These are phyloP conservation scores for Cucumis hystrix DNA, from an alignment of 306 rosid genomes.

Conservation along the genomic window DNA sequence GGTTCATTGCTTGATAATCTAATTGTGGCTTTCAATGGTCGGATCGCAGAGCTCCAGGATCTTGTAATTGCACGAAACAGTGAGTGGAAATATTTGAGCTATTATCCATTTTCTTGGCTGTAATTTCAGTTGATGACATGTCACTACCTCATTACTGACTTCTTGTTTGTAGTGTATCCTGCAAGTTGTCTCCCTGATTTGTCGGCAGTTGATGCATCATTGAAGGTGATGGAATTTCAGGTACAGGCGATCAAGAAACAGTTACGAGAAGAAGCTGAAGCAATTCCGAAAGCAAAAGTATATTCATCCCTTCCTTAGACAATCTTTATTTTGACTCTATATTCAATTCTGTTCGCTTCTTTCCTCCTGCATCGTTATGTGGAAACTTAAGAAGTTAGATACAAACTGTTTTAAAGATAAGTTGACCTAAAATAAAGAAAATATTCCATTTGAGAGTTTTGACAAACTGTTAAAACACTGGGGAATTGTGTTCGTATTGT, in stretches of 20 bases:
- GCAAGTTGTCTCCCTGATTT: constrained; percentile 66
- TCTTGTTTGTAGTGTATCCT: constrained; percentile 44
- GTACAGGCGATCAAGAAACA: constrained; percentile 71
- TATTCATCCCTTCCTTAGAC: neutral
- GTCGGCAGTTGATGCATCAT: constrained; percentile 52
- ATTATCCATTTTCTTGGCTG: neutral
- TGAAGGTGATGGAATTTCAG: constrained; percentile 78
- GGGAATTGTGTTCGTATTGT: too few species aligned
- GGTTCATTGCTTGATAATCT: constrained; percentile 52
- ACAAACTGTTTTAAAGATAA: neutral
- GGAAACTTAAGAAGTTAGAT: neutral
- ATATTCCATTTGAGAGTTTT: neutral
- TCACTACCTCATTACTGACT: neutral
- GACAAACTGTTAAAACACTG: neutral
- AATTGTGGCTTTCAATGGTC: constrained; percentile 51
- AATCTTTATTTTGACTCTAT: neutral
- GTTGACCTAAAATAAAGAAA: neutral
- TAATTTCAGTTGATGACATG: neutral
- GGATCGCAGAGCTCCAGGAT: constrained; percentile 73
- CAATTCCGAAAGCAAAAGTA: constrained; percentile 82
- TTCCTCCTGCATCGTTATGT: neutral
- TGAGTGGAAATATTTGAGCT: constrained; percentile 7
- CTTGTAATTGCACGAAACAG: constrained; percentile 83
- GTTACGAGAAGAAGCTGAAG: constrained; percentile 61
- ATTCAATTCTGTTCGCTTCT: neutral